Conservation (phyloP, 2,329 filamentous ascomycete genomes). For the Macrophomina phaseolina region DNA sequence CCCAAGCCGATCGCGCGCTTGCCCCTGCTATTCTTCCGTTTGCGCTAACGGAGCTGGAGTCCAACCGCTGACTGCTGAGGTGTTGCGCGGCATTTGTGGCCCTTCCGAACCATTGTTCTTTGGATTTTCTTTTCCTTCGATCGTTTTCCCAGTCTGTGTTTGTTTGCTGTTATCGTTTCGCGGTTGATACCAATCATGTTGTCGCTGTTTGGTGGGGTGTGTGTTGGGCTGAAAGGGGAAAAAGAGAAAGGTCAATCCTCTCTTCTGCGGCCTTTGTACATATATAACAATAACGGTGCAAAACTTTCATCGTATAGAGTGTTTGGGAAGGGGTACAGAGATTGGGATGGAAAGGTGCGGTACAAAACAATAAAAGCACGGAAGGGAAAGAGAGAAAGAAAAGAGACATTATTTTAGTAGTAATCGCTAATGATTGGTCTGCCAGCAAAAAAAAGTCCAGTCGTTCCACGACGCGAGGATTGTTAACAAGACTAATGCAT, state of each 20-base stretch:
- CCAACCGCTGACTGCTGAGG: neutral
- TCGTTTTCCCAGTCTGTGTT: too few species aligned
- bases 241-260: too few species aligned
- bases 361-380: neutral
- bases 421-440: slow-evolving; percentile 24
- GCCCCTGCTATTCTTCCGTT: too few species aligned
- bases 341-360: neutral
- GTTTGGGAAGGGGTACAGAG: neutral
- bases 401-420: slow-evolving; percentile 6
- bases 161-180: too few species aligned
- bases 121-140: neutral
- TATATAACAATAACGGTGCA: neutral
- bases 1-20: too few species aligned
- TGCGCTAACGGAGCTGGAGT: slow-evolving; percentile 5
- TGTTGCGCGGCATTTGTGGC: neutral
- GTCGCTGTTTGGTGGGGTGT: too few species aligned
- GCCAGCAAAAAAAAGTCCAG: neutral
- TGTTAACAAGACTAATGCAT: neutral
- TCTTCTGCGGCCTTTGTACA: neutral
- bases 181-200: too few species aligned
- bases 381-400: neutral
- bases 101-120: neutral
- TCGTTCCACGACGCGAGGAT: too few species aligned
- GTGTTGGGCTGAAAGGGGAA: too few species aligned
- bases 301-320: too few species aligned